These are phyloP conservation scores for Fusarium poae DNA, from an alignment of 2,329 filamentous ascomycete species.

Conservation along the genomic window DNA sequence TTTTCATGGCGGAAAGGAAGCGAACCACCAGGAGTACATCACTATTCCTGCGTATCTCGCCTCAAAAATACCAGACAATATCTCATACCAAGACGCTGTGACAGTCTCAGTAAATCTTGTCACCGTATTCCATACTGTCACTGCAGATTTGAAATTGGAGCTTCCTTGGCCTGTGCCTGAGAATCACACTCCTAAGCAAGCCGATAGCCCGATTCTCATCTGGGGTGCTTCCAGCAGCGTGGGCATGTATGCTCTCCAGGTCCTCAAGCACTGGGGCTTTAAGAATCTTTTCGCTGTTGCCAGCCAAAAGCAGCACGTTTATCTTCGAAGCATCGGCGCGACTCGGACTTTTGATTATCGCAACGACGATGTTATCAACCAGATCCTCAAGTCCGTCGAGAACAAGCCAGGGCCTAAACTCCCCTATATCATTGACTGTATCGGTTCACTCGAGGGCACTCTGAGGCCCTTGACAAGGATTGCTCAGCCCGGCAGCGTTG, in stretches of 20 bases:
- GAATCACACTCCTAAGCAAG: slow-evolving; percentile 54
- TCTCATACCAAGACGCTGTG: slow-evolving; percentile 61
- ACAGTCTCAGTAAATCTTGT: slow-evolving; percentile 70
- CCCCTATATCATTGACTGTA: slow-evolving; percentile 67
- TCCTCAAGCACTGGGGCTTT: slow-evolving; percentile 67
- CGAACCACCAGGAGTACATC: slow-evolving; percentile 68
- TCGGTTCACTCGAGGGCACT: slow-evolving; percentile 63
- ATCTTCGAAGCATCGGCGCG: slow-evolving; percentile 60
- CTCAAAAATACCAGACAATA: slow-evolving; percentile 58
- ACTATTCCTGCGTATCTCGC: slow-evolving; percentile 65
- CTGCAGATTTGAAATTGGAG: slow-evolving; percentile 63
- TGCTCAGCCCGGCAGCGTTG: slow-evolving; percentile 61
- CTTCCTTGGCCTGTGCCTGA: slow-evolving; percentile 69
- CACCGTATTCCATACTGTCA: slow-evolving; percentile 69
- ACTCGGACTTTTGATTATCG: slow-evolving; percentile 63
- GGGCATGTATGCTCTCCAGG: slow-evolving; percentile 63
- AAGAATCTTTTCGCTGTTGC: slow-evolving; percentile 63
- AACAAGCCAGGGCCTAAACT: slow-evolving; percentile 48
- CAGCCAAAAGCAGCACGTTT: slow-evolving; percentile 60
- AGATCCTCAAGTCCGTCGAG: slow-evolving; percentile 48
- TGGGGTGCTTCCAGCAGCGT: slow-evolving; percentile 68
- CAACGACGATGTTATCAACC: slow-evolving; percentile 53
- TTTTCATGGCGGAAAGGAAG: slow-evolving; percentile 60
- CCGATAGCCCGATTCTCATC: slow-evolving; percentile 59
- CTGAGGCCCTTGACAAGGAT: slow-evolving; percentile 64